Conservation (phyloP, 2,329 filamentous ascomycete species). For the Colletotrichum plurivorum region DNA sequence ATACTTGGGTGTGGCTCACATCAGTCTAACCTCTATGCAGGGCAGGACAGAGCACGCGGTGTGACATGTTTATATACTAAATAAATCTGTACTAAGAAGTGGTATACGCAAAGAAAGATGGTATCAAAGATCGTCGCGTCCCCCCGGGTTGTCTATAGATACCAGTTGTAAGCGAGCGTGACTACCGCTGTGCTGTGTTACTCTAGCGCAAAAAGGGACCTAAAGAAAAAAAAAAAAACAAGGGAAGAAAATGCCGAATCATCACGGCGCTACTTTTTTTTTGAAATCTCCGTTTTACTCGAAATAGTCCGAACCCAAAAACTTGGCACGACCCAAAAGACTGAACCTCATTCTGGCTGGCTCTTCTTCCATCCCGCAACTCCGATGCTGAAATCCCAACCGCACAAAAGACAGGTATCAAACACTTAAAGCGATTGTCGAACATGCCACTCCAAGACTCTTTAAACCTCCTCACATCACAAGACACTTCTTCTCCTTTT, state of each 20-base stretch:
- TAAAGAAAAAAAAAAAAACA: no score
- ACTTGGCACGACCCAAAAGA: no score
- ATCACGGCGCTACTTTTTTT: background rate
- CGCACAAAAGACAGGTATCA: background rate
- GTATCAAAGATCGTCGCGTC: background rate
- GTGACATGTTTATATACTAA: constrained; percentile 2
- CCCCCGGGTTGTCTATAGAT: background rate
- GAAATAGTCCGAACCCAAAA: background rate
- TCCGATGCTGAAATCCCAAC: constrained; percentile 26
- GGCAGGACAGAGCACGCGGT: background rate
- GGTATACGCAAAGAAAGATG: constrained; percentile 11
- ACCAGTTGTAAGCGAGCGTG: background rate
- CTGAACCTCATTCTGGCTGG: background rate
- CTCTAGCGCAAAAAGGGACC: background rate
- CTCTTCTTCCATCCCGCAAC: constrained; percentile 16
- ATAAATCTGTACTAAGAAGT: constrained; percentile 16
- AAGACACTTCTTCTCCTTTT: constrained; percentile 64
- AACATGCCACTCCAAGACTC: background rate
- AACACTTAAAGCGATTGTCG: background rate
- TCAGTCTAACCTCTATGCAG: background rate
- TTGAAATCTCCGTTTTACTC: background rate
- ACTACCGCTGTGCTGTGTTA: background rate
- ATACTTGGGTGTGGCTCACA: no score
- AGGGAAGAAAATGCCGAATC: background rate
- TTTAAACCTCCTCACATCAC: constrained; percentile 61